Evolutionary conservation across 257 asterid genomes (phyloP).

Genomic region (Mentha longifolia): DNA sequence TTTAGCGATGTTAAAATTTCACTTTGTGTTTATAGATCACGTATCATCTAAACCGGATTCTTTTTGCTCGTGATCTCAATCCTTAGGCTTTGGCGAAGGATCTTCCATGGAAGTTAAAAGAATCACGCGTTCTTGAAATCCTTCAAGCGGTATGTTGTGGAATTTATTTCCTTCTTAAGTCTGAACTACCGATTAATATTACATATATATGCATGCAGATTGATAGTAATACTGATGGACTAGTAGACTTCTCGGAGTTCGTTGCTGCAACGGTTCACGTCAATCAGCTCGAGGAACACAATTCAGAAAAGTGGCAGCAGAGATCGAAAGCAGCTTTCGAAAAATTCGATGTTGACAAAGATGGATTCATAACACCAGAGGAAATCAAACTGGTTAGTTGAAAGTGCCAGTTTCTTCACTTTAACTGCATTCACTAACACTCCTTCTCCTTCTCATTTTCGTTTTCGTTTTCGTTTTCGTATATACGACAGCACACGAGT

Average conservation of each 20-base stretch:
- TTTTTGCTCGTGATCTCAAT: background rate
- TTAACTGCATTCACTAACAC: background rate
- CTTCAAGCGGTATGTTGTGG: conserved; percentile 85
- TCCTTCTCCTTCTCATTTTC: no score
- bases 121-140: conserved; percentile 89
- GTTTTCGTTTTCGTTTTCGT: background rate
- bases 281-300: conserved; percentile 90
- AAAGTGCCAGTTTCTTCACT: background rate
- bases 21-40: background rate
- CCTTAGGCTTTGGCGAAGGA: conserved; percentile 92
- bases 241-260: conserved; percentile 92
- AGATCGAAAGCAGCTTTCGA: conserved; percentile 88
- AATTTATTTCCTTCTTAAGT: background rate
- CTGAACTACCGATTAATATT: conserved; percentile 5
- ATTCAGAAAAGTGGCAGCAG: conserved; percentile 78
- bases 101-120: conserved; percentile 98
- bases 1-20: conserved; percentile 3
- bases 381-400: conserved; percentile 85
- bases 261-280: conserved; percentile 98
- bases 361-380: conserved; percentile 89
- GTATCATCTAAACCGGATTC: background rate
- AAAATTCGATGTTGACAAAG: conserved; percentile 89
- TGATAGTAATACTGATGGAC: conserved; percentile 94
- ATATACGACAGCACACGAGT: conserved; percentile 71
- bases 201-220: conserved; percentile 59